A percentile compares a stretch with the other conserved stretches of the same genome.
phyloP scores from a whole-genome alignment of 2,329 filamentous ascomycete species.

The Xylariales sp. region DNA sequence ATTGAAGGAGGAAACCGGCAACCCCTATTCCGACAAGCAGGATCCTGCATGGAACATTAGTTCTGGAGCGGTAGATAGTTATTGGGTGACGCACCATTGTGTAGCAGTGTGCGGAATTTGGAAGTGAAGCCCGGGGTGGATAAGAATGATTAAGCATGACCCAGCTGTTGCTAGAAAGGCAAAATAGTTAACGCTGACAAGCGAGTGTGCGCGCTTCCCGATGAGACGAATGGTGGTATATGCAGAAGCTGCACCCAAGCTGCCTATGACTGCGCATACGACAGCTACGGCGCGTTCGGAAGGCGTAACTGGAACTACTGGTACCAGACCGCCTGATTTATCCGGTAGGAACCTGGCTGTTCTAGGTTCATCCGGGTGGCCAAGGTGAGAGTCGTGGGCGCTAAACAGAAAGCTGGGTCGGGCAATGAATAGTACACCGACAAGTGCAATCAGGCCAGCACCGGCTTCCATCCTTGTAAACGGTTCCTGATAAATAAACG shows the following conservation, averaged over 20 bases:
- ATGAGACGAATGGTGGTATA: constrained; percentile 72
- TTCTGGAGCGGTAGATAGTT: too few species aligned
- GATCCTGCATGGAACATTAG: too few species aligned
- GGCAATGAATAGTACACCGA: constrained; percentile 72
- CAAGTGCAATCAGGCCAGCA: constrained; percentile 63
- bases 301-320: constrained; percentile 37
- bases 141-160: constrained; percentile 53
- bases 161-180: constrained; percentile 62
- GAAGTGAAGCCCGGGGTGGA: constrained; percentile 36
- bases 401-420: constrained; percentile 58
- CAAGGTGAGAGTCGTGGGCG: constrained; percentile 27
- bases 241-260: constrained; percentile 63
- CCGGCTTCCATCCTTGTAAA: constrained; percentile 68
- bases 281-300: constrained; percentile 63
- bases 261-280: constrained; percentile 61
- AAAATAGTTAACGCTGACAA: constrained; percentile 78
- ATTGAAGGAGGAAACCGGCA: constrained; percentile 75
- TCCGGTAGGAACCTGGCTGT: constrained; percentile 10
- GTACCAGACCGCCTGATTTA: constrained; percentile 13
- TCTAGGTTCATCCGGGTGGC: neutral
- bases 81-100: constrained; percentile 44
- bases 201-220: constrained; percentile 67
- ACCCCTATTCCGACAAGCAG: constrained; percentile 59
- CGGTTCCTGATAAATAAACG: constrained; percentile 51
- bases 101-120: constrained; percentile 25